Base-by-base conservation (phyloP, 169 alveolate species). In the Cryptosporidium canis region DNA sequence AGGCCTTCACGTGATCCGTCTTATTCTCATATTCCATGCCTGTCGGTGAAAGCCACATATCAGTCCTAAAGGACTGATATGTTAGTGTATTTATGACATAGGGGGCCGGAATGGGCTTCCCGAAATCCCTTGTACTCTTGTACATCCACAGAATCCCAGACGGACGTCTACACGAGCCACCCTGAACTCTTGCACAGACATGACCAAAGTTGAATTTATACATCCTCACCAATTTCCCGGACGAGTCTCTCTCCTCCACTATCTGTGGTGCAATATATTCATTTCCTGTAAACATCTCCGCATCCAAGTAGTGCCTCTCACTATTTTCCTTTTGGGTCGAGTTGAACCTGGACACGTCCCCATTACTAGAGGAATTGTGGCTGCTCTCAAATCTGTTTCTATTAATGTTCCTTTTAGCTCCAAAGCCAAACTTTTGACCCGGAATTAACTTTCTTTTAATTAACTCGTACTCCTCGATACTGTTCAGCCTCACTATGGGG, bases 151-250 rank as follows among this genome's bases (percentile, higher is more conserved):
- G 45, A 29, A 77, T 77, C 35, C 87, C 87, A 58, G 87, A 77
- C n/a, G 87, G 87, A 29, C 87, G 65, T 61, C 87, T 77, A 27
- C 87, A 77, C 18, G 87, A 21, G n/a, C 87, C 87, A 27, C 87
- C 87, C 44, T 77, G 87, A 58, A 77, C 77, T 77, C 87, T 77
- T 3, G 87, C 87, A 58, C 87, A 77, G 18, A 77, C 87, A 77
- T 77, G 87, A 77, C 77, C 56, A 33, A 77, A 77, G 12, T 44
- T 55, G 45, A 77, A 77, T 31, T 39, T 27, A 61, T 77, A 77
- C 37, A 24, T 77, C 41, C 29, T 77, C 24, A 58, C 44, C 9
- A 58, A 43, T 29, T 41, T 44, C 3, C 72, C 71, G 18, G 87
- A 55, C 44, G 70, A 66, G 21, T 77, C 77, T 31, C 16, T 77